A percentile compares a stretch with the other conserved stretches of the same genome.
These are phyloP conservation scores for Lignosus rhinocerotis DNA, from an alignment of 1,284 basidiomycete species.

Conservation along the genomic window DNA sequence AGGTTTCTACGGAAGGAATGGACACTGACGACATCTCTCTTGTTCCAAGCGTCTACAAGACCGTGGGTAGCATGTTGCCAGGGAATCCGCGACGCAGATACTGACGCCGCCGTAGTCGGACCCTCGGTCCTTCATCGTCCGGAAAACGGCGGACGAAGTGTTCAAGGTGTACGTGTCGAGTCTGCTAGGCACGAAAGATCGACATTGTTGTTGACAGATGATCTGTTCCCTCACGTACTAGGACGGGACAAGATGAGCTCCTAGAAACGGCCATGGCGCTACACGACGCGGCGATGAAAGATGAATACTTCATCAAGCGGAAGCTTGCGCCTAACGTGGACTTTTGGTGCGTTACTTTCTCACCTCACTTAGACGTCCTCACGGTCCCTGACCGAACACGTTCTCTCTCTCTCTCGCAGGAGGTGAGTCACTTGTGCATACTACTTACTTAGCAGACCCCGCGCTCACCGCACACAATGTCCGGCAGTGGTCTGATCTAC, in stretches of 20 bases:
- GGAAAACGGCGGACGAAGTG: conserved; percentile 85
- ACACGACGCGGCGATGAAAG: conserved; percentile 85
- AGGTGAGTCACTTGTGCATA: conserved; percentile 37
- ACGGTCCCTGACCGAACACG: conserved; percentile 10
- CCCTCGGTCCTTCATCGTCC: conserved; percentile 84
- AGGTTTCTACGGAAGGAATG: background rate
- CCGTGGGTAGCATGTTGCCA: conserved; percentile 47
- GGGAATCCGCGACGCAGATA: background rate
- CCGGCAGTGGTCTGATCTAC: conserved; percentile 76
- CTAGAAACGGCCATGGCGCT: conserved; percentile 86
- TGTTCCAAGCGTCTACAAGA: conserved; percentile 69
- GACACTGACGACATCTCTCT: background rate
- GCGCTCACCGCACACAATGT: conserved; percentile 10
- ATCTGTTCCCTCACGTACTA: conserved; percentile 29
- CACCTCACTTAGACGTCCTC: conserved; percentile 5
- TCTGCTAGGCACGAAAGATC: background rate
- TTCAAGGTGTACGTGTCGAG: conserved; percentile 66
- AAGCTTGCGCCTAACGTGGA: conserved; percentile 82
- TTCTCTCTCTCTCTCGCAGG: conserved; percentile 38
- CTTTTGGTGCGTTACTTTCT: conserved; percentile 61
- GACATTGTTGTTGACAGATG: background rate
- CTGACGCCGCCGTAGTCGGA: conserved; percentile 59
- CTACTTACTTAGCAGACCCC: background rate
- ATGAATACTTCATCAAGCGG: conserved; percentile 81
- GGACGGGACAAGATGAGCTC: conserved; percentile 80